phyloP scores from a whole-genome alignment of 2,329 filamentous ascomycete genomes.

The Pyrenochaeta sp. region DNA sequence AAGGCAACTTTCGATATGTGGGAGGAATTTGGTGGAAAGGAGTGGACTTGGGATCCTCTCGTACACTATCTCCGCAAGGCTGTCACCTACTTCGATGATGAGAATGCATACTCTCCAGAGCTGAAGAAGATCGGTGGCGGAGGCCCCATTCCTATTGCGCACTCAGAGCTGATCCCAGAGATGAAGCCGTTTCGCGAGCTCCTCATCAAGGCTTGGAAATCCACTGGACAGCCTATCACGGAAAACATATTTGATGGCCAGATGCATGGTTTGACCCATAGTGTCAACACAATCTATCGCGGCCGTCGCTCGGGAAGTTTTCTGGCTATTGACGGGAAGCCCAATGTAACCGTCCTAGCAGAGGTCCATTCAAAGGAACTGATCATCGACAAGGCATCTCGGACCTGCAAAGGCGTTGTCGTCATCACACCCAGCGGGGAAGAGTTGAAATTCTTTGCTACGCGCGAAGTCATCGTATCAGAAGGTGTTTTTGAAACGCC shows the following conservation, averaged over 20 bases:
- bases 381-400: constrained; percentile 57
- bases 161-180: constrained; percentile 63
- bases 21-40: constrained; percentile 54
- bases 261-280: constrained; percentile 62
- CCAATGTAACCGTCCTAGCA: constrained; percentile 62
- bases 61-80: constrained; percentile 61
- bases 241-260: constrained; percentile 65
- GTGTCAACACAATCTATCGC: constrained; percentile 64
- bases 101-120: constrained; percentile 53
- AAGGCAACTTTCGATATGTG: constrained; percentile 64
- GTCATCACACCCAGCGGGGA: constrained; percentile 53
- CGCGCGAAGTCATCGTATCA: constrained; percentile 20
- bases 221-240: constrained; percentile 58
- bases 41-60: constrained; percentile 65
- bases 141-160: constrained; percentile 63
- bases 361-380: constrained; percentile 60
- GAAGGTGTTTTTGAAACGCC: constrained; percentile 66
- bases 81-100: constrained; percentile 65
- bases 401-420: constrained; percentile 59
- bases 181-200: constrained; percentile 60
- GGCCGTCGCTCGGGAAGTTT: constrained; percentile 63
- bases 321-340: constrained; percentile 60
- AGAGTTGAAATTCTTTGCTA: constrained; percentile 44
- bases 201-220: constrained; percentile 61
- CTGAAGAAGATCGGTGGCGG: constrained; percentile 59